Percentiles rank a stretch among this genome's conserved stretches.
phyloP scores from a whole-genome alignment of 306 rosid species.

The Quercus engelmannii region DNA sequence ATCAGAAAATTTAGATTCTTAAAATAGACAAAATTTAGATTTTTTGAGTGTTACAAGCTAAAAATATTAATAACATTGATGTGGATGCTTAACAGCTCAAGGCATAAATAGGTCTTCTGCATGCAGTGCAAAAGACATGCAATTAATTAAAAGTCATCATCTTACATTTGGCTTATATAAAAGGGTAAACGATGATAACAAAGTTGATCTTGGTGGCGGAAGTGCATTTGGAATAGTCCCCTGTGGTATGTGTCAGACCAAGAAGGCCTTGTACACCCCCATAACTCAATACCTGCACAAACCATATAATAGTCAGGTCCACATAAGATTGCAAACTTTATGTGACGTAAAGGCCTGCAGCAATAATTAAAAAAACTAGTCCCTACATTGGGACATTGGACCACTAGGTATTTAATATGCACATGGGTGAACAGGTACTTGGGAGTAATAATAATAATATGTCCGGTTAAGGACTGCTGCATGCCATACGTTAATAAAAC shows the following conservation, averaged over 20 bases:
- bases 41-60: too few species aligned
- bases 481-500: too few species aligned
- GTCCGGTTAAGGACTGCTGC: too few species aligned
- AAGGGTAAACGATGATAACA: conserved; percentile 49
- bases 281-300: conserved; percentile 50
- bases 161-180: conserved; percentile 36
- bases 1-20: too few species aligned
- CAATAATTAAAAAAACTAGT: too few species aligned
- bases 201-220: conserved; percentile 50
- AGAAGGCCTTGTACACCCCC: conserved; percentile 59
- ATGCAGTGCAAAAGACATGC: too few species aligned
- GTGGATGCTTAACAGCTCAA: too few species aligned
- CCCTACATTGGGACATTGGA: too few species aligned
- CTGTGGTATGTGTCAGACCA: conserved; percentile 59
- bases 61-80: too few species aligned
- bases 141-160: background rate
- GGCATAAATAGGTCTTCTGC: too few species aligned
- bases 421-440: background rate
- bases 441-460: background rate
- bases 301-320: conserved; percentile 15
- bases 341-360: background rate
- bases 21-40: too few species aligned
- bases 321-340: background rate
- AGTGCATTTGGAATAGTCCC: conserved; percentile 58
- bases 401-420: background rate